Evolutionary conservation across 306 rosid genomes (phyloP), one percentile per base, ranked within the genome.

Genomic region (Potentilla sterilis): DNA sequence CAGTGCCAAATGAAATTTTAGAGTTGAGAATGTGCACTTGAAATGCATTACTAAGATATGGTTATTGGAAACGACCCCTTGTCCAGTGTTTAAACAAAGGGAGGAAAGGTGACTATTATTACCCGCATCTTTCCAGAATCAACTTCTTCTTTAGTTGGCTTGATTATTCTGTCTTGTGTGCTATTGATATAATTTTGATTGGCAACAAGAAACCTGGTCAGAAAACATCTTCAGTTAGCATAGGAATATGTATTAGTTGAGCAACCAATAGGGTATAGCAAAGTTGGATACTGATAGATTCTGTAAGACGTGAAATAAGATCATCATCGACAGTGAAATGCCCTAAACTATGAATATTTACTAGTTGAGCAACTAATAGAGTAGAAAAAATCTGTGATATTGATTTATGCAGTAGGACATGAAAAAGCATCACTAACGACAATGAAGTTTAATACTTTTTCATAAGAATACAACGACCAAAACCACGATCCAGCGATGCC

Each of bases 401-500:
- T 63, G 44, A 35, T 35, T 13, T 63, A 14, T 14, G 43, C 70
- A 19, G 32, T 19, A 10, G 24, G 13, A 72, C 73, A 28, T 77
- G 44, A 77, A 70, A 57, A 43, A 75, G 75, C 74, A 82, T 82
- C 64, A 75, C 64, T 11, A 80, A 41, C 55, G 52, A 57, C 43
- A 73, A 59, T 79, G 81, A 72, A 28, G n/a, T 54, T 49, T 18
- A 57, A 32, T 82, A 88, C 93, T 85, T 92, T 79, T 94, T 94
- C 94, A 90, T 88, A 78, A 90, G 93, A 59, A 94, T 94, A 79
- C 98, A 94, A 69, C 98, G 98, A 63, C 98, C 98, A 90, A 94
- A 94, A n/a, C 98, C 98, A 43, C 97, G 96, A 82, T 92, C 98
- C 46, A 94, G 94, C 67, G 98, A 92, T 51, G 98, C 81, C 88